phyloP scores from a whole-genome alignment of 2,329 filamentous ascomycete species.

The Davidsoniella australis region DNA sequence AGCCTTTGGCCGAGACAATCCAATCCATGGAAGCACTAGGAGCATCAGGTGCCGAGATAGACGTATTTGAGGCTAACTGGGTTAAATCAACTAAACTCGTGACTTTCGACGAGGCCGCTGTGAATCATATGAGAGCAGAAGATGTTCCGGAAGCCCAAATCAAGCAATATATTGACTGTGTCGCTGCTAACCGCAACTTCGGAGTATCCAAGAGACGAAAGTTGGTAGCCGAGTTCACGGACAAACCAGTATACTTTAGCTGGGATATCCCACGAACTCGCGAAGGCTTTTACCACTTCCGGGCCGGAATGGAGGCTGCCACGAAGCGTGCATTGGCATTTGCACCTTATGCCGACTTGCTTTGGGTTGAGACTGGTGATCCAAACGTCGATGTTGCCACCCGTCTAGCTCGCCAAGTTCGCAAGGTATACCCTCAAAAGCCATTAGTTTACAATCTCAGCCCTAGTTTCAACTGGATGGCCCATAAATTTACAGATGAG shows the following conservation, averaged over 20 bases:
- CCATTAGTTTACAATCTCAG: slow-evolving; percentile 91
- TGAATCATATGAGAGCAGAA: slow-evolving; percentile 52
- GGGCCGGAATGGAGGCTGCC: slow-evolving; percentile 65
- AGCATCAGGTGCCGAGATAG: slow-evolving; percentile 62
- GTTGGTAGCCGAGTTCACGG: slow-evolving; percentile 50
- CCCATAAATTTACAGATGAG: slow-evolving; percentile 72
- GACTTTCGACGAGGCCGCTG: slow-evolving; percentile 81
- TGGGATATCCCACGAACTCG: slow-evolving; percentile 87
- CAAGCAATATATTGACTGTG: slow-evolving; percentile 47
- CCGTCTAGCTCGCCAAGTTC: slow-evolving; percentile 61
- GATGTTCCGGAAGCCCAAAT: slow-evolving; percentile 47
- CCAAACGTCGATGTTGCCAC: slow-evolving; percentile 65
- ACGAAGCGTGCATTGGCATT: slow-evolving; percentile 89
- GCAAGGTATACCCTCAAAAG: slow-evolving; percentile 54
- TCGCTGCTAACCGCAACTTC: slow-evolving; percentile 49
- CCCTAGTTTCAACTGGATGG: slow-evolving; percentile 98
- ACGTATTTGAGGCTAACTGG: slow-evolving; percentile 74
- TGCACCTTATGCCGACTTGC: slow-evolving; percentile 78
- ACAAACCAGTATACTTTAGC: slow-evolving; percentile 58
- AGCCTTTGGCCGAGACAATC: slow-evolving; percentile 72
- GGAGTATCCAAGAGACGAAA: slow-evolving; percentile 62
- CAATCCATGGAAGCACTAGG: slow-evolving; percentile 78
- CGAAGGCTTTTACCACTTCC: slow-evolving; percentile 87
- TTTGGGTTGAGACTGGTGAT: slow-evolving; percentile 94
- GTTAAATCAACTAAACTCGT: slow-evolving; percentile 71